A percentile compares a stretch with the other conserved stretches of the same genome.
phyloP scores from a whole-genome alignment of 2,329 filamentous ascomycete species.

The Aspergillus pseudoterreus region DNA sequence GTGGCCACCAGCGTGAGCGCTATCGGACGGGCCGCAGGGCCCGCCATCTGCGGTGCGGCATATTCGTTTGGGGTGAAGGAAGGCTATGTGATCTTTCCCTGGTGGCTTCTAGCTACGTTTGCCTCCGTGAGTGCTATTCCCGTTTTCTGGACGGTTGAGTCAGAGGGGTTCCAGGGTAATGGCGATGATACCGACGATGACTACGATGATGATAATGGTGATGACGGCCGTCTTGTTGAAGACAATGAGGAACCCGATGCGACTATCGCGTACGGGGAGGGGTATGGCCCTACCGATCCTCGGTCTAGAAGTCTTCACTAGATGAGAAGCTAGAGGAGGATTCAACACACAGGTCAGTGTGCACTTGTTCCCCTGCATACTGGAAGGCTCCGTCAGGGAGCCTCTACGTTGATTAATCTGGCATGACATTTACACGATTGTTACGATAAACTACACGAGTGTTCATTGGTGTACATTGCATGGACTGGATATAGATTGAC shows the following conservation, averaged over 20 bases:
- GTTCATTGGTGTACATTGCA: too few relatives aligned
- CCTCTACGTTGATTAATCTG: background rate
- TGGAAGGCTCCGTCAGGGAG: background rate
- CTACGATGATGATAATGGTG: constrained; percentile 14
- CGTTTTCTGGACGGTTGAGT: constrained; percentile 69
- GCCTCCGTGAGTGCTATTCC: constrained; percentile 65
- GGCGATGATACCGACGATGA: constrained; percentile 24
- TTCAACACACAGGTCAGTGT: background rate
- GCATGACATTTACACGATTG: background rate
- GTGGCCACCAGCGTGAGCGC: constrained; percentile 81
- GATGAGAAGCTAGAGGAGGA: background rate
- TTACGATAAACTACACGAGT: too few relatives aligned
- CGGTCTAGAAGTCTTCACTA: background rate
- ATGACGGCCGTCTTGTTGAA: constrained; percentile 1
- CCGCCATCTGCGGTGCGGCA: constrained; percentile 65
- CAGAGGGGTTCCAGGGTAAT: constrained; percentile 59
- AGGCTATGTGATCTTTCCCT: constrained; percentile 75
- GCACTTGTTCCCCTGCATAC: background rate
- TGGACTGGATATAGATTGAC: too few relatives aligned
- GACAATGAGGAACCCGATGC: background rate
- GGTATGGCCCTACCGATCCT: background rate
- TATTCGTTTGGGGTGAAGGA: constrained; percentile 74
- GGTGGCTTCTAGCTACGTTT: constrained; percentile 70
- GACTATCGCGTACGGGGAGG: background rate
- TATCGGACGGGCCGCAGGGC: constrained; percentile 74